Evolutionary conservation across 768 basidiomycete genomes (phyloP).

Genomic region (Suillus lakei): DNA sequence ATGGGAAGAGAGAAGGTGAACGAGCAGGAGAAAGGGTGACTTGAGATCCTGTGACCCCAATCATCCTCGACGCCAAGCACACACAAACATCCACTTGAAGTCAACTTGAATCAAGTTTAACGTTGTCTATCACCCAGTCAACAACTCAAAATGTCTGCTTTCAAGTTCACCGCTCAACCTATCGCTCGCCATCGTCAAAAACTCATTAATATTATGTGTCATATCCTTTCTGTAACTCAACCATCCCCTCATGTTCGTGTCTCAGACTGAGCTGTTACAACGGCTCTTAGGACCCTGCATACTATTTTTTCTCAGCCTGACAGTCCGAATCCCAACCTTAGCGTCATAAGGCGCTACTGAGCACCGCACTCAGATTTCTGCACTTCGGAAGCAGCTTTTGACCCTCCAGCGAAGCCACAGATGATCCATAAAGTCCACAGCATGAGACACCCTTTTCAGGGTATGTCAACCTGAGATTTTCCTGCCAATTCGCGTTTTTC

Average conservation of each 20-base stretch:
- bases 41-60: constrained; percentile 36
- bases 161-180: no score
- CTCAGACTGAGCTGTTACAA: not conserved
- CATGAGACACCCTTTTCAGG: not conserved
- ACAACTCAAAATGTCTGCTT: no score
- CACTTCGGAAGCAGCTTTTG: not conserved
- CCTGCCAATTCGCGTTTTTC: not conserved
- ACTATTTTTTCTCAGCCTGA: not conserved
- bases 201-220: not conserved
- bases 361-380: not conserved
- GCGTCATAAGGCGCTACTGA: not conserved
- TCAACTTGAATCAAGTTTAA: no score
- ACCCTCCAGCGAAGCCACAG: not conserved
- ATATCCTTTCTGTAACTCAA: not conserved
- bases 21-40: constrained; percentile 32
- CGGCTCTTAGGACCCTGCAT: constrained; percentile 15
- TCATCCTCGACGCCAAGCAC: constrained; percentile 23
- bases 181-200: not conserved
- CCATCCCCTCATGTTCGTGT: constrained; percentile 1
- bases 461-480: constrained; percentile 1
- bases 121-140: no score
- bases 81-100: constrained; percentile 30
- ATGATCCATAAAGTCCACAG: not conserved
- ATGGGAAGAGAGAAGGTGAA: constrained; percentile 15
- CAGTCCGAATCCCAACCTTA: not conserved